Percentiles rank a stretch among this genome's conserved stretches.
These are phyloP conservation scores for Pleurotus pulmonarius DNA, from an alignment of 768 basidiomycete genomes.

Conservation along the genomic window DNA sequence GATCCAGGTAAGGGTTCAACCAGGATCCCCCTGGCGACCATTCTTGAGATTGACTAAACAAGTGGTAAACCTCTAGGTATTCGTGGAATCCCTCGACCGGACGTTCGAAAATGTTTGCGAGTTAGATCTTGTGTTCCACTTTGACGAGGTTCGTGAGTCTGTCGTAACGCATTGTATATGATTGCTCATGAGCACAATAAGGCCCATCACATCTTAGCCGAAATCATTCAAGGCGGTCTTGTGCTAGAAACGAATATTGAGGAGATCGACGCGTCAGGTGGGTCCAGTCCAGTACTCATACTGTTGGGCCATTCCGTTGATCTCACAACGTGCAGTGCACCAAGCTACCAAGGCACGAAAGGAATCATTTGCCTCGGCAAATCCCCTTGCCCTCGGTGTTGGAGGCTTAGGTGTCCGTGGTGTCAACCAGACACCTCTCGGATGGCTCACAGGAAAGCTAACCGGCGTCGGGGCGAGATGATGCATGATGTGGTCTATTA, in stretches of 20 bases:
- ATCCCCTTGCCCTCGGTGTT: constrained; percentile 71
- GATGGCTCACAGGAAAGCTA: constrained; percentile 75
- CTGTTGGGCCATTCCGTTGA: background rate
- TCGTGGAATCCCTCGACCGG: constrained; percentile 94
- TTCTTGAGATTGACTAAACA: background rate
- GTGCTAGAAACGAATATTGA: constrained; percentile 94
- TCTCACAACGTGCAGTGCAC: constrained; percentile 46
- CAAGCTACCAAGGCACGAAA: constrained; percentile 67
- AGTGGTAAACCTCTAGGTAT: constrained; percentile 55
- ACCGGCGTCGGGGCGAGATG: constrained; percentile 58
- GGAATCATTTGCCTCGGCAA: constrained; percentile 77
- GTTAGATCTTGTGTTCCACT: constrained; percentile 96
- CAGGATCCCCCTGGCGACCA: background rate
- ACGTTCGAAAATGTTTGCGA: constrained; percentile 99
- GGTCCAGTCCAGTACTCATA: constrained; percentile 14
- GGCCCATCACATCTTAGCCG: constrained; percentile 94
- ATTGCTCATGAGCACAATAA: constrained; percentile 22
- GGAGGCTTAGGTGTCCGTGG: constrained; percentile 58
- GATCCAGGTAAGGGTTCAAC: constrained; percentile 70
- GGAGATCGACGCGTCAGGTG: constrained; percentile 73
- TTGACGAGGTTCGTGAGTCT: constrained; percentile 74
- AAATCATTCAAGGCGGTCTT: constrained; percentile 94
- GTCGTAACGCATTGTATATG: background rate
- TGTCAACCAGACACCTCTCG: constrained; percentile 65
- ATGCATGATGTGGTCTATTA: too few species aligned